phyloP scores from a whole-genome alignment of 352 stramenopile species.

The Globisporangium lucens region DNA sequence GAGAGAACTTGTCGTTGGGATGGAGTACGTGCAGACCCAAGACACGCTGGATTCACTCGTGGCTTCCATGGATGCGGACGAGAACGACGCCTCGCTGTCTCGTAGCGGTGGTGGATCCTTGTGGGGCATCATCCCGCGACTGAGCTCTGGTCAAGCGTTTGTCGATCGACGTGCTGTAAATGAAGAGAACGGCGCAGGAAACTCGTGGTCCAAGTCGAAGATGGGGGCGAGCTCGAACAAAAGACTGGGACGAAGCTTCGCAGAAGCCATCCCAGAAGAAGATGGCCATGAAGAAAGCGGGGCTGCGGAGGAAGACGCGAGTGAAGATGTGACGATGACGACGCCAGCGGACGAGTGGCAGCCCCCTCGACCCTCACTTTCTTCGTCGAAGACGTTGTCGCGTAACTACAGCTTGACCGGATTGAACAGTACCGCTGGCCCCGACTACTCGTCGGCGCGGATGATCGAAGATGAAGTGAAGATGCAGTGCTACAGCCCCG shows the following conservation, averaged over 20 bases:
- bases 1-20: slow-evolving; percentile 53
- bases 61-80: neutral
- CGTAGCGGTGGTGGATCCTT: slow-evolving; percentile 17
- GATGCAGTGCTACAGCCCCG: slow-evolving; percentile 32
- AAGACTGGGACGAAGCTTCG: slow-evolving; percentile 26
- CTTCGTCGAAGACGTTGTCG: slow-evolving; percentile 4
- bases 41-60: slow-evolving; percentile 63
- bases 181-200: slow-evolving; percentile 31
- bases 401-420: slow-evolving; percentile 14
- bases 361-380: slow-evolving; percentile 5
- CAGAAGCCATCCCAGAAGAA: slow-evolving; percentile 61
- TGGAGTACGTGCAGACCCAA: slow-evolving; percentile 65
- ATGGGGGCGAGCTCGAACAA: slow-evolving; percentile 20
- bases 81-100: slow-evolving; percentile 16
- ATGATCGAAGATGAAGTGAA: slow-evolving; percentile 14
- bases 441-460: slow-evolving; percentile 14
- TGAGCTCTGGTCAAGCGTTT: slow-evolving; percentile 85
- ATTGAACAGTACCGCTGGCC: slow-evolving; percentile 1
- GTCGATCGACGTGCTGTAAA: slow-evolving; percentile 62
- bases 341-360: slow-evolving; percentile 8
- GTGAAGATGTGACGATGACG: slow-evolving; percentile 12
- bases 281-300: slow-evolving; percentile 21
- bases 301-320: slow-evolving; percentile 10
- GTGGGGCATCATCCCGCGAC: slow-evolving; percentile 63
- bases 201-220: slow-evolving; percentile 20